A percentile compares a stretch with the other conserved stretches of the same genome.
phyloP scores from a whole-genome alignment of 1,139 yeast species.

The Lodderomyces metapsilosis region DNA sequence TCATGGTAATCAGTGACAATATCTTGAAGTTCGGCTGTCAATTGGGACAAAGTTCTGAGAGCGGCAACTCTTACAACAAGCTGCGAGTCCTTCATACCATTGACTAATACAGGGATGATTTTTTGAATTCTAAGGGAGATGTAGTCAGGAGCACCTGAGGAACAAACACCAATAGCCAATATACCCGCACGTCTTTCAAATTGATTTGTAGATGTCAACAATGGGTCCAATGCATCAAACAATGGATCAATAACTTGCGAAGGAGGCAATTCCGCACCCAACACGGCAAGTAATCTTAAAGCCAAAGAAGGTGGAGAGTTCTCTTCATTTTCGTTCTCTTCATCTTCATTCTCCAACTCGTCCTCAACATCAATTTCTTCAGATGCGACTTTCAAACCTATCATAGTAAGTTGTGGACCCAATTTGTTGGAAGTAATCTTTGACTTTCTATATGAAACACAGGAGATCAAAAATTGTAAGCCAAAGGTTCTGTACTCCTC shows the following conservation, averaged over 20 bases:
- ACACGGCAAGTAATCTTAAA: conserved; percentile 72
- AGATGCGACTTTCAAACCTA: conserved; percentile 76
- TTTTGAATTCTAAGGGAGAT: conserved; percentile 72
- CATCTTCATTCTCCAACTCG: conserved; percentile 75
- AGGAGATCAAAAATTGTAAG: conserved; percentile 78
- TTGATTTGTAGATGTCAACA: conserved; percentile 62
- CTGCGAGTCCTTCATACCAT: conserved; percentile 79
- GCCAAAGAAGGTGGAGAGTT: conserved; percentile 78
- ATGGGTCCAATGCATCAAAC: conserved; percentile 61
- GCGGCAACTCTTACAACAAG: conserved; percentile 84
- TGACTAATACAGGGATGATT: conserved; percentile 68
- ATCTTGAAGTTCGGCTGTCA: conserved; percentile 85
- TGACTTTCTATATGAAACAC: conserved; percentile 70
- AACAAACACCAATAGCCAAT: conserved; percentile 77
- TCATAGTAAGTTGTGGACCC: conserved; percentile 75
- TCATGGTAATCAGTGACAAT: conserved; percentile 80
- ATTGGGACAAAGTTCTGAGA: conserved; percentile 71
- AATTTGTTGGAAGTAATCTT: conserved; percentile 63
- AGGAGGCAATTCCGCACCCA: conserved; percentile 86
- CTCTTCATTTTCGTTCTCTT: conserved; percentile 91
- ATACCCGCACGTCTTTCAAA: conserved; percentile 89
- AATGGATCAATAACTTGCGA: conserved; percentile 85
- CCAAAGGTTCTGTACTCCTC: conserved; percentile 84
- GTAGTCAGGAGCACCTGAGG: conserved; percentile 93
- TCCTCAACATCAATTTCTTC: conserved; percentile 75